Base-by-base conservation (phyloP, 495 filamentous ascomycete genomes). In the Melanomma pulvis-pyrius region DNA sequence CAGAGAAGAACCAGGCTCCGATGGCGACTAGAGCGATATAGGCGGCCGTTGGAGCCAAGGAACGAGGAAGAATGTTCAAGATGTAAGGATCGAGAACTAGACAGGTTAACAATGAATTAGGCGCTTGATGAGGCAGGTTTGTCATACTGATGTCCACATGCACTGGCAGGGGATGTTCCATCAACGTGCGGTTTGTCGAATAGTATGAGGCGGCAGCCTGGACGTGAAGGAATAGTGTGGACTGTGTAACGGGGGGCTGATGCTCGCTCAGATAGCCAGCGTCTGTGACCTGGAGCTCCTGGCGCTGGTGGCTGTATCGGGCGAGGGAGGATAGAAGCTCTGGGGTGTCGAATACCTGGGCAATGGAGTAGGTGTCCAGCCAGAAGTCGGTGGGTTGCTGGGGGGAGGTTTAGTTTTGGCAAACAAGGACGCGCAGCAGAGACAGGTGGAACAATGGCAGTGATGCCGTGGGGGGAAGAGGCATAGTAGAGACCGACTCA, bases 361-460 rank as follows among this genome's bases (percentile, higher is more conserved):
- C 61, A 22, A 92, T 74, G 7, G 83, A 77, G 72, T 88, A 86
- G 12, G 86, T 85, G 62, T 82, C 76, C 19, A 98, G 80, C 49
- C 73, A 80, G 75, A 98, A 97, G 32, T 83, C 73, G 8, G 93
- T 97, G 65, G 94, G 94, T 90, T 96, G 90, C 93, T 97, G 57
- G 21, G 19, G 15, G 7, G 59, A 28, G 39, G 59, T 36, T 32
- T 26, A 59, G 22, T 24, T 6, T 46, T 61, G 25, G 32, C 68
- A 63, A 57, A 62, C 55, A 68, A 71, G 58, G 61, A 34, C 49
- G 39, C 32, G 30, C 32, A 26, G 26, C 54, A 44, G n/a, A 24
- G 3, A 55, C 17, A 17, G 60, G 21, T 46, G 11, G 1, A 50
- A 39, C 58, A 24, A 24, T 3, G 12, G 32, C n/a, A 24, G 32